Conservation (phyloP, 345 rosid species). For the Eucalyptus pumila region DNA sequence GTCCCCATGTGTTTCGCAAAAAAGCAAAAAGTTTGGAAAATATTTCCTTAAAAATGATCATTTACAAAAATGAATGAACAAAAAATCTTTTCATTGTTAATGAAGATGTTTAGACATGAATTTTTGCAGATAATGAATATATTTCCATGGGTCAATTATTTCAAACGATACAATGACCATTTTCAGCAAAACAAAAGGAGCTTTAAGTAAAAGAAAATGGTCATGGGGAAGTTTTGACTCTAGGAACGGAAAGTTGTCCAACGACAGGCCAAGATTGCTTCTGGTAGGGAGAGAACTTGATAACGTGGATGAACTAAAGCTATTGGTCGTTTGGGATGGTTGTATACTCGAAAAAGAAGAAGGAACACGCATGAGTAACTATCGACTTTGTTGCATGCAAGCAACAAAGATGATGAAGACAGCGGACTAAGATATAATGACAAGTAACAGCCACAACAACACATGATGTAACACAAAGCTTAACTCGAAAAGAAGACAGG, state of each 20-base stretch:
- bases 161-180: neutral
- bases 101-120: neutral
- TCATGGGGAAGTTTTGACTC: neutral
- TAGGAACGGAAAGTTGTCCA: neutral
- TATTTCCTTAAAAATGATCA: neutral
- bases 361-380: neutral
- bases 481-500: neutral
- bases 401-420: neutral
- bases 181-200: neutral
- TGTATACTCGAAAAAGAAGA: neutral
- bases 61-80: neutral
- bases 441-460: neutral
- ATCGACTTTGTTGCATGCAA: neutral
- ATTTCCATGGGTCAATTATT: neutral
- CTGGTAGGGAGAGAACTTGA: neutral
- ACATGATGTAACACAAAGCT: neutral
- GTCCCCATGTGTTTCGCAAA: neutral
- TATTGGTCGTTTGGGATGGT: neutral
- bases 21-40: neutral
- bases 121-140: neutral
- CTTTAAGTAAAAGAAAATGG: neutral
- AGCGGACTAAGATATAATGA: neutral
- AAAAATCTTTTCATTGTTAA: neutral
- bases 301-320: neutral
- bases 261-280: neutral